phyloP scores from a whole-genome alignment of 2,329 filamentous ascomycete species.

The Biscogniauxia marginata region DNA sequence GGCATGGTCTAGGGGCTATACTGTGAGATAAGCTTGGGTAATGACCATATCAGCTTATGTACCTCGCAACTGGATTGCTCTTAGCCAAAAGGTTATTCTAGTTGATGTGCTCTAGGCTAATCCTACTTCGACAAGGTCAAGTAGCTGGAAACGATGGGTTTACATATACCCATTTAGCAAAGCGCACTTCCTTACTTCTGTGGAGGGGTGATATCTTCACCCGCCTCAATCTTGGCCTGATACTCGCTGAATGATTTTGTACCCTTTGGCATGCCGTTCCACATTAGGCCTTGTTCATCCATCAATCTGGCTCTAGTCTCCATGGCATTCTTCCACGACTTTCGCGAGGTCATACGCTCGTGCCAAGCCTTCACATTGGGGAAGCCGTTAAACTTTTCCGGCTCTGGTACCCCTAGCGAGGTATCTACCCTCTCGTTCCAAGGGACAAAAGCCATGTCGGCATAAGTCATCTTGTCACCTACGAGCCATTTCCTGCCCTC shows the following conservation, averaged over 20 bases:
- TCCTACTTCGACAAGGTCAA: no score
- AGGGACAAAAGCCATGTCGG: conserved; percentile 21
- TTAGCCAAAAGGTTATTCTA: no score
- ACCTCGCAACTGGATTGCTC: no score
- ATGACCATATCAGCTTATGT: no score
- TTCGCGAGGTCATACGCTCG: conserved; percentile 32
- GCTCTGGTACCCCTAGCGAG: no score
- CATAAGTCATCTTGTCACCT: conserved; percentile 34
- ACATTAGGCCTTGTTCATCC: conserved; percentile 37
- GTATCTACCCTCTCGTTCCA: no score
- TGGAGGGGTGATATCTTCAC: background rate
- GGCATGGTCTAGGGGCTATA: no score
- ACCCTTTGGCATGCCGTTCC: conserved; percentile 37
- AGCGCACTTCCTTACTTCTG: background rate
- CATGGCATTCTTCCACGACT: conserved; percentile 35
- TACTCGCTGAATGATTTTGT: conserved; percentile 31
- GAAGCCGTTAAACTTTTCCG: no score
- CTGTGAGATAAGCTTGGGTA: no score
- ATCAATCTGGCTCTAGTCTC: conserved; percentile 32
- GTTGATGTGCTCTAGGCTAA: no score
- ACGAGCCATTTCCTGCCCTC: conserved; percentile 11
- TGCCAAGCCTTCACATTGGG: conserved; percentile 36
- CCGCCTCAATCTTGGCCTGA: conserved; percentile 25
- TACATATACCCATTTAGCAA: no score
- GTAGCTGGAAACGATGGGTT: no score